These are phyloP conservation scores for Chrysosporium keratinophilum DNA, from an alignment of 2,329 filamentous ascomycete genomes.

Conservation along the genomic window DNA sequence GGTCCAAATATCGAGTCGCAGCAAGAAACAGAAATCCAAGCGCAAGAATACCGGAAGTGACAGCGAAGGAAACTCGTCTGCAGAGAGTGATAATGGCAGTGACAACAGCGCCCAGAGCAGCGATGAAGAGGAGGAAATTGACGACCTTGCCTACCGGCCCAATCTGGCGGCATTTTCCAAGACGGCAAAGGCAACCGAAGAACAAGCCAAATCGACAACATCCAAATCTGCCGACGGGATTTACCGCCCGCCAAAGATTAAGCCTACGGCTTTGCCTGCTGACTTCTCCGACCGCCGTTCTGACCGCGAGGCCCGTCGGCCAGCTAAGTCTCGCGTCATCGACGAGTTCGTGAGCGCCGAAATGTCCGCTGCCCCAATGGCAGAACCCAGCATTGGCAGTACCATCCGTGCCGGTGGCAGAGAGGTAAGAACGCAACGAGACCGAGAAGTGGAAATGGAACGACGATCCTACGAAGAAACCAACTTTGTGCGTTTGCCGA, in stretches of 20 bases:
- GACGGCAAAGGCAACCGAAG: constrained; percentile 27
- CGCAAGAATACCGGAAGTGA: constrained; percentile 27
- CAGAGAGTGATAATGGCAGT: constrained; percentile 23
- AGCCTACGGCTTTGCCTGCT: constrained; percentile 68
- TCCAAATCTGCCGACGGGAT: constrained; percentile 50
- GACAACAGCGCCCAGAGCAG: constrained; percentile 18
- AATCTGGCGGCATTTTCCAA: constrained; percentile 43
- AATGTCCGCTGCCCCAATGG: constrained; percentile 67
- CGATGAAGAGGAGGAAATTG: constrained; percentile 32
- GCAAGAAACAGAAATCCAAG: constrained; percentile 22
- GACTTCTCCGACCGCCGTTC: constrained; percentile 46
- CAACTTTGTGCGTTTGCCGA: constrained; percentile 81
- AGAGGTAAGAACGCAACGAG: constrained; percentile 62
- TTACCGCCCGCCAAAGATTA: constrained; percentile 81
- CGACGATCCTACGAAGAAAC: constrained; percentile 78
- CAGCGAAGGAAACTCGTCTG: constrained; percentile 26
- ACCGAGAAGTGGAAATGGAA: constrained; percentile 69
- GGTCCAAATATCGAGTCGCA: constrained; percentile 19
- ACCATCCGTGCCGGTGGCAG: constrained; percentile 73
- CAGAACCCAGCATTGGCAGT: constrained; percentile 82
- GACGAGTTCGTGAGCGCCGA: constrained; percentile 87
- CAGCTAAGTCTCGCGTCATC: constrained; percentile 68
- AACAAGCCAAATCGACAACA: constrained; percentile 18
- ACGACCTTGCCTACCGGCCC: constrained; percentile 54
- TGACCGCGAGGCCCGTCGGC: constrained; percentile 51